Percentiles rank a stretch among this genome's conserved stretches.
These are phyloP conservation scores for Penicillium parvum DNA, from an alignment of 495 filamentous ascomycete genomes.

Conservation along the genomic window DNA sequence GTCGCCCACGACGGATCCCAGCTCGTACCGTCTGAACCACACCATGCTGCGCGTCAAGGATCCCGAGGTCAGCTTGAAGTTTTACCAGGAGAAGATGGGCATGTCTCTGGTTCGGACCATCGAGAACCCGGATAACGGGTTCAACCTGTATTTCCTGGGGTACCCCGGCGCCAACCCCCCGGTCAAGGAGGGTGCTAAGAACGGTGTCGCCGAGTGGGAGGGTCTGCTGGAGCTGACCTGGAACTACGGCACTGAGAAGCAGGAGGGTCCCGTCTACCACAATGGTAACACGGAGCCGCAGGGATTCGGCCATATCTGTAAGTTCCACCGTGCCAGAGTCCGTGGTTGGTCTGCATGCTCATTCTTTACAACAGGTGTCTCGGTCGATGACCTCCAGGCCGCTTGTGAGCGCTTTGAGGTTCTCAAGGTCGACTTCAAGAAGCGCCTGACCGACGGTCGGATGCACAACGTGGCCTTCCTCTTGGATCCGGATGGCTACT, in stretches of 20 bases:
- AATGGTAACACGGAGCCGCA: slow-evolving; percentile 88
- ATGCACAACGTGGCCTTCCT: slow-evolving; percentile 97
- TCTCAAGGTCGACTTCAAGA: slow-evolving; percentile 84
- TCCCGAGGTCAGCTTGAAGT: slow-evolving; percentile 73
- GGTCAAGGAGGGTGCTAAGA: slow-evolving; percentile 48
- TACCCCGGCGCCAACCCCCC: slow-evolving; percentile 53
- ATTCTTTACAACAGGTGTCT: slow-evolving; percentile 49
- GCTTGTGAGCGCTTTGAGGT: slow-evolving; percentile 83
- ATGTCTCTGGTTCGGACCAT: slow-evolving; percentile 73
- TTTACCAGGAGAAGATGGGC: slow-evolving; percentile 86
- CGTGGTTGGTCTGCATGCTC: slow-evolving; percentile 58
- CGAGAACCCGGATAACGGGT: slow-evolving; percentile 66
- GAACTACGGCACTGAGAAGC: slow-evolving; percentile 96
- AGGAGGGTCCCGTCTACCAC: slow-evolving; percentile 80
- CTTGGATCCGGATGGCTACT: slow-evolving; percentile 88
- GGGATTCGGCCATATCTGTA: slow-evolving; percentile 89
- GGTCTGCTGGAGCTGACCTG: slow-evolving; percentile 88
- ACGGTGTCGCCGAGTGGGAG: slow-evolving; percentile 63
- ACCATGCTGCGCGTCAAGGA: slow-evolving; percentile 97
- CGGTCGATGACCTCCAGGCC: slow-evolving; percentile 83
- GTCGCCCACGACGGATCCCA: slow-evolving; percentile 47
- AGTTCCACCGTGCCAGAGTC: slow-evolving; percentile 66
- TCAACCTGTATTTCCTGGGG: slow-evolving; percentile 91
- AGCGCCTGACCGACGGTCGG: slow-evolving; percentile 82
- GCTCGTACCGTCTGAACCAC: slow-evolving; percentile 53